These are phyloP conservation scores for Cryptococcus wingfieldii DNA, from an alignment of 1,284 basidiomycete genomes.

Conservation along the genomic window DNA sequence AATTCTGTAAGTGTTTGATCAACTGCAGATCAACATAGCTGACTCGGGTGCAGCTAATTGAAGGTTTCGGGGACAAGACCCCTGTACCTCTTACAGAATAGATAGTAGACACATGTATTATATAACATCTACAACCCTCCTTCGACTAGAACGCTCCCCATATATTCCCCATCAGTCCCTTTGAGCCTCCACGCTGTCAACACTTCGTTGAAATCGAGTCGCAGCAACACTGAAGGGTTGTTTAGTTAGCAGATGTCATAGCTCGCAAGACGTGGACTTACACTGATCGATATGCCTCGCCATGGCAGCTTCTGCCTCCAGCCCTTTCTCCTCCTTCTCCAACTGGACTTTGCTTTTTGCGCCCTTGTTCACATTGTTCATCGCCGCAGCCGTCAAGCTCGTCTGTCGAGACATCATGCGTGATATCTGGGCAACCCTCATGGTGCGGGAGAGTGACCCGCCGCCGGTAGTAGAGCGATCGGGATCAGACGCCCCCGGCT, in stretches of 20 bases:
- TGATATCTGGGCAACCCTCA: slow-evolving; percentile 21
- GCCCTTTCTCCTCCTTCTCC: slow-evolving; percentile 47
- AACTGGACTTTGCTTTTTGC: slow-evolving; percentile 5
- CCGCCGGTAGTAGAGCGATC: slow-evolving; percentile 7
- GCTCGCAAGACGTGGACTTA: slow-evolving; percentile 11
- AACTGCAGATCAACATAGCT: not conserved
- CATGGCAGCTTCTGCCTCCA: slow-evolving; percentile 55
- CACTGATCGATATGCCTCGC: slow-evolving; percentile 73
- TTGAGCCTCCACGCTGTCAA: slow-evolving; percentile 57
- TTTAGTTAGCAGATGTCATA: not conserved
- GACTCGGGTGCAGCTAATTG: slow-evolving; percentile 19
- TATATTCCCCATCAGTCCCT: slow-evolving; percentile 14
- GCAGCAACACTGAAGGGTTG: slow-evolving; percentile 56
- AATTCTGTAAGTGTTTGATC: slow-evolving; percentile 28
- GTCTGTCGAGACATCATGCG: slow-evolving; percentile 22
- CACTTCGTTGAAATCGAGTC: slow-evolving; percentile 78
- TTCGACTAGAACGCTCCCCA: slow-evolving; percentile 21
- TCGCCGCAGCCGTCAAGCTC: slow-evolving; percentile 7
- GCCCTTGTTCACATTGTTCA: not conserved
- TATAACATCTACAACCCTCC: slow-evolving; percentile 18
- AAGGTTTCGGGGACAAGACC: slow-evolving; percentile 32
- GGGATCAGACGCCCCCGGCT: slow-evolving; percentile 50
- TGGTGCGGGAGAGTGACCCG: slow-evolving; percentile 21
- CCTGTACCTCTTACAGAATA: slow-evolving; percentile 22
- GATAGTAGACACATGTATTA: slow-evolving; percentile 2